These are phyloP conservation scores for Diaporthe sp. DNA, from an alignment of 2,329 filamentous ascomycete genomes.

Conservation along the genomic window DNA sequence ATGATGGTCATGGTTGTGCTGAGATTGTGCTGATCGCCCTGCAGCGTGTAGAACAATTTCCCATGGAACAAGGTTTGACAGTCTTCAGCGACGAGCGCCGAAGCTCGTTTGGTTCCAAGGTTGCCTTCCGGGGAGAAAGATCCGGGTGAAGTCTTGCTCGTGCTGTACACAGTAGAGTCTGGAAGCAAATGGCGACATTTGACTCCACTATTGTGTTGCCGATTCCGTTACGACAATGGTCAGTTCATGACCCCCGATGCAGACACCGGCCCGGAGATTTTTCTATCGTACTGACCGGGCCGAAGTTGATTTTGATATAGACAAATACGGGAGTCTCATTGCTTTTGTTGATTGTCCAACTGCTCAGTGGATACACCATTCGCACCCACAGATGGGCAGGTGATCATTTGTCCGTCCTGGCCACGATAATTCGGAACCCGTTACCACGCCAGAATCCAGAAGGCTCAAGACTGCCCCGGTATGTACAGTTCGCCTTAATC, in stretches of 20 bases:
- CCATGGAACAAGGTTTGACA: too few species aligned
- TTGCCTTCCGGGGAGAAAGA: too few species aligned
- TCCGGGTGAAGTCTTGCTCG: too few species aligned
- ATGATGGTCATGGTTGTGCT: conserved; percentile 9
- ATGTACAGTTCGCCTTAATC: not conserved
- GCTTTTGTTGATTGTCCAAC: not conserved
- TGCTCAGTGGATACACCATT: too few species aligned
- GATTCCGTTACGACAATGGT: too few species aligned
- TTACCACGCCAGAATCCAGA: not conserved
- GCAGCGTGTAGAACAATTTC: not conserved
- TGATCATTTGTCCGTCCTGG: not conserved
- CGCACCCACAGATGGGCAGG: too few species aligned
- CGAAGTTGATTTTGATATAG: not conserved
- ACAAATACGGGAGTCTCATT: not conserved
- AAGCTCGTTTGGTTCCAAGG: too few species aligned
- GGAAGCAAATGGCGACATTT: not conserved
- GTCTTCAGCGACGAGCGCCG: too few species aligned
- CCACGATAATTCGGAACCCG: not conserved
- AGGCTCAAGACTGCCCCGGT: not conserved
- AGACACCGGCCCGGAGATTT: not conserved
- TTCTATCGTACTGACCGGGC: not conserved
- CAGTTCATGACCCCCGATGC: not conserved
- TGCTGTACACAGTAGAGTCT: too few species aligned
- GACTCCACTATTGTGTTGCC: not conserved
- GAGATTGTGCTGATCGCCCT: not conserved